Evolutionary conservation across 2,329 filamentous ascomycete species (phyloP), one percentile per base, ranked within the genome.

Genomic region (Emmonsia crescens): DNA sequence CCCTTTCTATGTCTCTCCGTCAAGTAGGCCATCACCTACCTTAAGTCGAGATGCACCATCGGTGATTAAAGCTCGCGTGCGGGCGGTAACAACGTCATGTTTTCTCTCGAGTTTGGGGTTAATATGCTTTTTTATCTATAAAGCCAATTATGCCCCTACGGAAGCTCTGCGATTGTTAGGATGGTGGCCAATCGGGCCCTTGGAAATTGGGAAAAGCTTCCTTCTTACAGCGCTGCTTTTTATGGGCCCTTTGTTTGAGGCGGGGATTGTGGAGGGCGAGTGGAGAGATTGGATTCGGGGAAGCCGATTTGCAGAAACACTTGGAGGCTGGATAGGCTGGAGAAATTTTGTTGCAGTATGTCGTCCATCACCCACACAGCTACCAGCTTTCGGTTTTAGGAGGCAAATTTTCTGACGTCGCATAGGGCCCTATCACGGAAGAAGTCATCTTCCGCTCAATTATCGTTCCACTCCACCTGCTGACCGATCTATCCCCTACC

Each of bases 361-460:
- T 79, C 49, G 65, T 29, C 27, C 19, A 58, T 60, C 31, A 54
- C 38, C 24, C 60, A 59, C 51, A 56, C n/a, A 19, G 48, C 72
- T 69, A 19, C 12, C 16, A 46, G 51, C 51, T 62, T 55, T 44
- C 61, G 54, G 56, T 58, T 49, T 31, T 31, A 9, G 12, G 16
- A 29, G 6, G 29, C 58, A 8, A 8, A 57, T 42, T 19, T 29
- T 62, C 65, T 49, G 63, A 65, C 62, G 31, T 51, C 61, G 16
- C 61, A 27, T 65, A 89, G 87, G 91, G 91, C 42, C 92, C 94
- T 0, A 78, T 94, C 60, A 96, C 91, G 12, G 94, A 99, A 77
- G 94, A 99, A 76, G 79, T 96, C 63, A 88, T 96, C 69, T 99
- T 96, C 80, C 89, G 94, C 70, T 91, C 90, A 3, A 85, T 91